phyloP scores from a whole-genome alignment of 805 yeast species.

The Spathaspora hagerdaliae region DNA sequence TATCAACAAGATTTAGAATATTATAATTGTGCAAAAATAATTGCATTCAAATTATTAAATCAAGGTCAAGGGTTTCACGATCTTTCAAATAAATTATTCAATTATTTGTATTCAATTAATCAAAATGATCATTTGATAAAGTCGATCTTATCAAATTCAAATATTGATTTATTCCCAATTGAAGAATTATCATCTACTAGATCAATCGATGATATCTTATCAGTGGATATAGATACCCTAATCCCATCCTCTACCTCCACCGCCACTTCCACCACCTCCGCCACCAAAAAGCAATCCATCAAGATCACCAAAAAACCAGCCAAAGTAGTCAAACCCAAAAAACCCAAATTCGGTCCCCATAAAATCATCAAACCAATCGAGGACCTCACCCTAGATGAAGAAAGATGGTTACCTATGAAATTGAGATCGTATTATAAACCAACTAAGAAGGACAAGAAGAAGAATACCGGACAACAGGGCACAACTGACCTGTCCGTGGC shows the following conservation, averaged over 20 bases:
- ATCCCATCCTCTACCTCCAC: constrained; percentile 7
- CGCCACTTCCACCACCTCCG: too few relatives aligned
- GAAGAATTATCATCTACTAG: constrained; percentile 20
- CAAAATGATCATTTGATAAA: constrained; percentile 21
- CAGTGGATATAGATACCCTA: constrained; percentile 24
- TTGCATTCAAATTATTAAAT: constrained; percentile 27
- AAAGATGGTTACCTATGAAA: constrained; percentile 88
- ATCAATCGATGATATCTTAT: constrained; percentile 28
- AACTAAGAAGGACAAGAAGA: constrained; percentile 54
- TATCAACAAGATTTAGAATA: constrained; percentile 11
- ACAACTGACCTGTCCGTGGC: constrained; percentile 5
- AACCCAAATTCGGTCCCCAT: constrained; percentile 23
- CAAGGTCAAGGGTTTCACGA: constrained; percentile 10
- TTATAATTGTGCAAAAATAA: constrained; percentile 24
- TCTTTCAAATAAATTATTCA: constrained; percentile 16
- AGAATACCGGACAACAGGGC: constrained; percentile 23
- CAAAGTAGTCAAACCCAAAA: constrained; percentile 20
- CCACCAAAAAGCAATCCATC: constrained; percentile 2
- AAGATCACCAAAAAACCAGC: neutral
- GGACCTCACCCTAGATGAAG: constrained; percentile 40
- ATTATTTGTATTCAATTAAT: constrained; percentile 15
- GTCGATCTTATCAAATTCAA: constrained; percentile 15
- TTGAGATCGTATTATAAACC: constrained; percentile 83
- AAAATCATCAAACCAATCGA: constrained; percentile 24
- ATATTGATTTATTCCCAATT: constrained; percentile 16